Evolutionary conservation across 495 filamentous ascomycete species (phyloP).

Genomic region (Xylaria curta): DNA sequence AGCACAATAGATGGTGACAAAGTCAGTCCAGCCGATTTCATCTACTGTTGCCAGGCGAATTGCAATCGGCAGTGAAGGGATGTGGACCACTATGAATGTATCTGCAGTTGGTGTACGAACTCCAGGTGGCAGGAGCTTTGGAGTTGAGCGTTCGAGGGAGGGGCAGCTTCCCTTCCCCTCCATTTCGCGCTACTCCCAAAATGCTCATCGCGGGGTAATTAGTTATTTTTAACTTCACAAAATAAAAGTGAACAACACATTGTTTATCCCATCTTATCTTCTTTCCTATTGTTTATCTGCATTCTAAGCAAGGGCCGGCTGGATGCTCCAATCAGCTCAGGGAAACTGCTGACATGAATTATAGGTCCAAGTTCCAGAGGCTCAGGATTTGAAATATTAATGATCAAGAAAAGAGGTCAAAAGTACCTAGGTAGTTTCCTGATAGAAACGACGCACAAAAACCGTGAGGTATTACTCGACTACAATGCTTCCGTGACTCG

Average conservation of each 20-base stretch:
- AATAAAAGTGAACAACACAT: background rate
- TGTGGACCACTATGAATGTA: background rate
- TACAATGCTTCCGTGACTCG: background rate
- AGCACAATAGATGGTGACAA: background rate
- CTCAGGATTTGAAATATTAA: background rate
- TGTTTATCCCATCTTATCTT: background rate
- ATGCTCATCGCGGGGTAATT: background rate
- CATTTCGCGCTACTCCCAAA: background rate
- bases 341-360: no score
- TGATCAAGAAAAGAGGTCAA: background rate
- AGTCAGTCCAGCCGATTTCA: background rate
- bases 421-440: background rate
- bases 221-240: no score
- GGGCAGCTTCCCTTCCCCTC: constrained; percentile 7
- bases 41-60: background rate
- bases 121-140: background rate
- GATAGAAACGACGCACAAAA: background rate
- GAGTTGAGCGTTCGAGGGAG: background rate
- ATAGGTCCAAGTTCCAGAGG: no score
- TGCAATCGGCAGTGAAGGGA: background rate
- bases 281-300: no score
- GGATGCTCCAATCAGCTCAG: no score
- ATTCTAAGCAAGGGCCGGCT: no score
- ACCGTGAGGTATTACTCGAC: background rate
- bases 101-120: no score